These are phyloP conservation scores for Coprinopsis cinerea DNA, from an alignment of 768 basidiomycete genomes.

Conservation along the genomic window DNA sequence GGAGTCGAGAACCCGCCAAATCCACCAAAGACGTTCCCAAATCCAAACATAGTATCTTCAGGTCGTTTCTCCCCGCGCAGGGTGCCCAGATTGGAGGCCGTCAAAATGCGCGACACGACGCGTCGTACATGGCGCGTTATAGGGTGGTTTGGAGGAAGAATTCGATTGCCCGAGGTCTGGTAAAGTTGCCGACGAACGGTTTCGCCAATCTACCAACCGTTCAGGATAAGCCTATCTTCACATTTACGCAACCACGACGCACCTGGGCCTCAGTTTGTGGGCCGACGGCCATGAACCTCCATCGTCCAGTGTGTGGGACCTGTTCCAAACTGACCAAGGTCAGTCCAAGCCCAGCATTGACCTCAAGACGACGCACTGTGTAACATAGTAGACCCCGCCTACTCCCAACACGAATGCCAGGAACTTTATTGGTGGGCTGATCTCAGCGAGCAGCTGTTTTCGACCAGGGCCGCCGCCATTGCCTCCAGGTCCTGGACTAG, in stretches of 20 bases:
- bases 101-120: slow-evolving; percentile 6
- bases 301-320: slow-evolving; percentile 9
- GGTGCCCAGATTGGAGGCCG: slow-evolving; percentile 1
- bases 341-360: neutral
- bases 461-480: too few relatives aligned
- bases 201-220: neutral
- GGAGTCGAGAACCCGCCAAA: slow-evolving; percentile 28
- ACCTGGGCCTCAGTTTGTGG: slow-evolving; percentile 2
- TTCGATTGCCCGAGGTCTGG: neutral
- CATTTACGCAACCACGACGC: neutral
- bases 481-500: neutral
- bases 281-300: slow-evolving; percentile 7
- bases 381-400: slow-evolving; percentile 4
- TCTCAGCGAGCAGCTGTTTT: too few relatives aligned
- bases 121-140: slow-evolving; percentile 7
- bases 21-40: slow-evolving; percentile 16
- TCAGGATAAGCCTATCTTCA: neutral
- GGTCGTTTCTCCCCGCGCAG: slow-evolving; percentile 5
- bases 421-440: neutral
- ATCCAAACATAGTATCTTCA: slow-evolving; percentile 16
- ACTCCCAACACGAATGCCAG: neutral
- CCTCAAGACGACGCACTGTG: slow-evolving; percentile 6
- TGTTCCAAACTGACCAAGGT: slow-evolving; percentile 4
- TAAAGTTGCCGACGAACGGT: neutral
- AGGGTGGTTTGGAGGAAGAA: slow-evolving; percentile 5